A percentile compares a stretch with the other conserved stretches of the same genome.
These are phyloP conservation scores for Mrakia gelida DNA, from an alignment of 768 basidiomycete genomes.

Conservation along the genomic window DNA sequence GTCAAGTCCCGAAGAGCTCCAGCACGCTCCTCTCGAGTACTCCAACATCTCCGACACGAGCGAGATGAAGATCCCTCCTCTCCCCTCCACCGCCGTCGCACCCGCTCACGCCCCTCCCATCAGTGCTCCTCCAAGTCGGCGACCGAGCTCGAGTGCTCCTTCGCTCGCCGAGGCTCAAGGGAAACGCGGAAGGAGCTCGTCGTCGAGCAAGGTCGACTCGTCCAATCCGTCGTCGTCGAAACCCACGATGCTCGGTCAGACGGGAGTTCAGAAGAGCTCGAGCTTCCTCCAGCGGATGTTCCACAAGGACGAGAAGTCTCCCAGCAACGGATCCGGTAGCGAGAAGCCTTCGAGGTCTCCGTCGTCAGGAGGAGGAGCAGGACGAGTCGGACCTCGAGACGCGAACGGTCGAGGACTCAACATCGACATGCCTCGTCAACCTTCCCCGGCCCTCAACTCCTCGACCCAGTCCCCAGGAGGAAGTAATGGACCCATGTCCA, in stretches of 20 bases:
- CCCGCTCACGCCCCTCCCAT: background rate
- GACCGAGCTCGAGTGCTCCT: background rate
- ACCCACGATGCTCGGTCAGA: constrained; percentile 39
- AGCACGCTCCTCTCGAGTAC: background rate
- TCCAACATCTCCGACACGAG: background rate
- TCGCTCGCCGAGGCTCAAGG: background rate
- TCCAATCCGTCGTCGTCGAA: constrained; percentile 26
- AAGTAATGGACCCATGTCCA: background rate
- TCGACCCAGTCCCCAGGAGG: constrained; percentile 25
- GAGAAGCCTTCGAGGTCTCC: constrained; percentile 33
- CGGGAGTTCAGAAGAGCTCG: constrained; percentile 40
- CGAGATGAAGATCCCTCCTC: constrained; percentile 1
- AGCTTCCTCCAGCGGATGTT: constrained; percentile 36
- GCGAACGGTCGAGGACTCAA: constrained; percentile 31
- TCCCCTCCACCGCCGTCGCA: background rate
- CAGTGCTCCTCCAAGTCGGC: constrained; percentile 4
- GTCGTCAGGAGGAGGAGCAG: constrained; percentile 13
- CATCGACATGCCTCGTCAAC: constrained; percentile 36
- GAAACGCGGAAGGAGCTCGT: constrained; percentile 30
- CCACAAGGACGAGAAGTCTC: constrained; percentile 36
- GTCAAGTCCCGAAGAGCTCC: background rate
- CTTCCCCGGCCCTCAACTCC: constrained; percentile 29
- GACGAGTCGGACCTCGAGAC: constrained; percentile 13
- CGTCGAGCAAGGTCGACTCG: constrained; percentile 14
- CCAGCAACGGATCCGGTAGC: constrained; percentile 32